These are phyloP conservation scores for Grosmannia penicillata DNA, from an alignment of 2,329 filamentous ascomycete species.

Conservation along the genomic window DNA sequence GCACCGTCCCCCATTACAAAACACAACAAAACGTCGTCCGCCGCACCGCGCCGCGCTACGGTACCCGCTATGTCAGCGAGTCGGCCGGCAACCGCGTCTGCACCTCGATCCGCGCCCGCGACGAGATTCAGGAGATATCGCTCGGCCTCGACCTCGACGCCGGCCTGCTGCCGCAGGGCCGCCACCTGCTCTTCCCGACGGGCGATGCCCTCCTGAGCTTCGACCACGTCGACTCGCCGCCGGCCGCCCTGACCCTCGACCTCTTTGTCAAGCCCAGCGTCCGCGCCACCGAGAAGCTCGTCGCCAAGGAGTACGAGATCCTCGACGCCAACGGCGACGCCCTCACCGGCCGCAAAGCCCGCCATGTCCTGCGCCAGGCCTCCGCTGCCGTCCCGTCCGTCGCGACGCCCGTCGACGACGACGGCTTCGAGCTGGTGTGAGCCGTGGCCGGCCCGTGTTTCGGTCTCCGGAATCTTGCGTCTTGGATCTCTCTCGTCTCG, in stretches of 20 bases:
- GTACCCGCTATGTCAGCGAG: too few relatives aligned
- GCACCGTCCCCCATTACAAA: conserved; percentile 18
- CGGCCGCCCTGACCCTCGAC: conserved; percentile 23
- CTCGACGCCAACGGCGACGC: conserved; percentile 28
- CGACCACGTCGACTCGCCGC: conserved; percentile 24
- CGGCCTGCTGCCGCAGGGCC: not conserved
- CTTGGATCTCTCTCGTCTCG: not conserved
- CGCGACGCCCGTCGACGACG: too few relatives aligned
- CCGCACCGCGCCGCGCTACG: conserved; percentile 12
- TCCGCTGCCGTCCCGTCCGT: not conserved
- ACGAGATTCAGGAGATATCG: conserved; percentile 22
- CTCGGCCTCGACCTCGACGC: conserved; percentile 3
- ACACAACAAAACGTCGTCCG: conserved; percentile 11
- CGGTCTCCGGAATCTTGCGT: not conserved
- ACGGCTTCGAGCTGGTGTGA: conserved; percentile 12
- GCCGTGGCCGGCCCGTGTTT: not conserved
- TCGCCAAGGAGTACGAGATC: conserved; percentile 33
- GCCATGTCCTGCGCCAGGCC: conserved; percentile 22
- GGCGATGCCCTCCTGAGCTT: conserved; percentile 25
- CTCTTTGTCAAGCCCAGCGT: conserved; percentile 19
- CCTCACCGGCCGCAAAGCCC: conserved; percentile 27
- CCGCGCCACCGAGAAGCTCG: conserved; percentile 26
- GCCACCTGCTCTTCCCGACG: not conserved
- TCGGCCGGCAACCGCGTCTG: too few relatives aligned
- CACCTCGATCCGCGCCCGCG: too few relatives aligned